These are phyloP conservation scores for Tuctoria greenei DNA, from an alignment of 176 grass and related monocot species.

Conservation along the genomic window DNA sequence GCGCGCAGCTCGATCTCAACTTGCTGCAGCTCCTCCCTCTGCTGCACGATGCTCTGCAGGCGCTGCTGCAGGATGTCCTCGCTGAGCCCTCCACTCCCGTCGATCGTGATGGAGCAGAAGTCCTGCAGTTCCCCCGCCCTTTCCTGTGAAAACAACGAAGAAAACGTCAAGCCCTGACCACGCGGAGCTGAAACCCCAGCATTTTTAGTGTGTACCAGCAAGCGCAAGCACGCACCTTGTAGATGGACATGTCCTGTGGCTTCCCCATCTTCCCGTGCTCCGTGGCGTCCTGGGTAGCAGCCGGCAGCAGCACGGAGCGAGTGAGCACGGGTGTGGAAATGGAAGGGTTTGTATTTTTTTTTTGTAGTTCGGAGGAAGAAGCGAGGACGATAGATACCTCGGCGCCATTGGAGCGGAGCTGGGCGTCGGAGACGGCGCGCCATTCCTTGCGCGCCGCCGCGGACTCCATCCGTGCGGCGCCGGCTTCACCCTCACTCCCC, in stretches of 20 bases:
- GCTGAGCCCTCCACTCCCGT: conserved; percentile 57
- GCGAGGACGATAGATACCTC: conserved; percentile 47
- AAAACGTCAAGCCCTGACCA: background rate
- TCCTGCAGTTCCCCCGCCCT: conserved; percentile 34
- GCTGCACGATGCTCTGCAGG: conserved; percentile 59
- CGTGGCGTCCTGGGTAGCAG: conserved; percentile 37
- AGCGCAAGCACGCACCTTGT: conserved; percentile 80
- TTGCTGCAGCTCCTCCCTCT: conserved; percentile 69
- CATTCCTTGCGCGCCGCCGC: conserved; percentile 80
- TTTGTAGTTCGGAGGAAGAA: background rate
- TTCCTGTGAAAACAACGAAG: conserved; percentile 36
- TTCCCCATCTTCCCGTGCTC: conserved; percentile 61
- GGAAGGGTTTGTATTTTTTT: too few relatives aligned
- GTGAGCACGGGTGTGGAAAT: conserved; percentile 14
- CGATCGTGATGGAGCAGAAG: conserved; percentile 76
- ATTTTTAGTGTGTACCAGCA: background rate
- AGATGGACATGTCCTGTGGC: conserved; percentile 62
- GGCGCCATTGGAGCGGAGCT: conserved; percentile 64
- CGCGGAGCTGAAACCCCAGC: background rate
- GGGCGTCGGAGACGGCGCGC: conserved; percentile 74
- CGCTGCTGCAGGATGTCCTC: conserved; percentile 73
- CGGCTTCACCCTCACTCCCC: background rate
- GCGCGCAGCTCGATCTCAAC: conserved; percentile 77
- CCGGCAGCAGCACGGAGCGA: background rate
- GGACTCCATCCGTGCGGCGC: conserved; percentile 35